These are phyloP conservation scores for Lodderomyces parapsilosis DNA, from an alignment of 1,139 yeast genomes.

Conservation along the genomic window DNA sequence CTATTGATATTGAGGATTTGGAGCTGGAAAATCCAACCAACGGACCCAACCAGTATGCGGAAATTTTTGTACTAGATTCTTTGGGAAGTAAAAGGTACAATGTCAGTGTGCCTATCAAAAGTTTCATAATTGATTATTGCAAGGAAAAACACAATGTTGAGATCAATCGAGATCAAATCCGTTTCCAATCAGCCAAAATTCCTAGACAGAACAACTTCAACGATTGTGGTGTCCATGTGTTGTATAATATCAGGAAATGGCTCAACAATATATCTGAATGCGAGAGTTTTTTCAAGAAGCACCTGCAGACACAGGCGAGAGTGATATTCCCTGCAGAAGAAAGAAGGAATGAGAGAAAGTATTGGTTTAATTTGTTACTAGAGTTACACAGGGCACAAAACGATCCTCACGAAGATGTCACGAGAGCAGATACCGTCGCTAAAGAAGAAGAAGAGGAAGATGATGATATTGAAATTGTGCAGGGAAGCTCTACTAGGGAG, in stretches of 20 bases:
- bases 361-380: slow-evolving; percentile 27
- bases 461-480: slow-evolving; percentile 20
- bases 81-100: slow-evolving; percentile 57
- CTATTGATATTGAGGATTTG: background rate
- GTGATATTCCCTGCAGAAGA: slow-evolving; percentile 31
- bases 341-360: slow-evolving; percentile 30
- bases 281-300: slow-evolving; percentile 49
- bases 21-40: background rate
- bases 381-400: slow-evolving; percentile 24
- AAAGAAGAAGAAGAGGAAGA: slow-evolving; percentile 23
- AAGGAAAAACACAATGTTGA: slow-evolving; percentile 56
- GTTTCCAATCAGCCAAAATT: slow-evolving; percentile 53
- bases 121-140: slow-evolving; percentile 70
- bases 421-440: background rate
- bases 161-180: slow-evolving; percentile 43
- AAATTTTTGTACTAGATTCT: slow-evolving; percentile 77
- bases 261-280: slow-evolving; percentile 51
- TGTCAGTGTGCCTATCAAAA: slow-evolving; percentile 55
- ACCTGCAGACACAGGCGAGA: slow-evolving; percentile 10
- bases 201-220: slow-evolving; percentile 87
- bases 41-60: slow-evolving; percentile 29
- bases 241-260: slow-evolving; percentile 72
- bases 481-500: background rate
- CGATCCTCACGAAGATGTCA: background rate
- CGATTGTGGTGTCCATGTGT: slow-evolving; percentile 94